Evolutionary conservation across 2,329 filamentous ascomycete genomes (phyloP).

Genomic region (Colletotrichum agaves): DNA sequence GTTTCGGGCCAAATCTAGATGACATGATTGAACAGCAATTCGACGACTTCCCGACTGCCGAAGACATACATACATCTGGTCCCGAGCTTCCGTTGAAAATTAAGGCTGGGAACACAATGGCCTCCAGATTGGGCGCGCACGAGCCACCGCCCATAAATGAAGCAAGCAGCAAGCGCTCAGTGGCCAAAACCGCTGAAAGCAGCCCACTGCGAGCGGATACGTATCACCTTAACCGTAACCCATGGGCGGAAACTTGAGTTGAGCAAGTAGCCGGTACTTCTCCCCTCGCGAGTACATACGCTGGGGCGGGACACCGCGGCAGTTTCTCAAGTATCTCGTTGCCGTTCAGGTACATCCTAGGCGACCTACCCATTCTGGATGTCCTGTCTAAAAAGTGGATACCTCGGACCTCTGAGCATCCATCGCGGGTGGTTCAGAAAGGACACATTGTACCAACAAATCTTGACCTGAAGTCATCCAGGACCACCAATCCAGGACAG

Average conservation of each 20-base stretch:
- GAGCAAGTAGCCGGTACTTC: slow-evolving; percentile 20
- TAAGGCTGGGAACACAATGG: neutral
- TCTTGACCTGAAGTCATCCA: slow-evolving; percentile 30
- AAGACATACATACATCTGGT: neutral
- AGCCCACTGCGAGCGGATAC: slow-evolving; percentile 32
- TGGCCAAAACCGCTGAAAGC: slow-evolving; percentile 24
- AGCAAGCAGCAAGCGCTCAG: slow-evolving; percentile 27
- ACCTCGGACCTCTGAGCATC: slow-evolving; percentile 34
- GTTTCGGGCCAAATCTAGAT: neutral
- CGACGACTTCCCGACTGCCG: too few species aligned
- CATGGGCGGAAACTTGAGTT: neutral
- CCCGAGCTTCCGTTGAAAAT: slow-evolving; percentile 3
- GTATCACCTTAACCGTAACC: slow-evolving; percentile 28
- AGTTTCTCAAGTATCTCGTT: slow-evolving; percentile 2
- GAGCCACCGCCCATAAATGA: slow-evolving; percentile 20
- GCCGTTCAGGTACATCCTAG: slow-evolving; percentile 18
- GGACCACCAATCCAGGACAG: slow-evolving; percentile 31
- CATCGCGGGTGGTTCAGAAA: slow-evolving; percentile 36
- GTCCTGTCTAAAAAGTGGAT: slow-evolving; percentile 35
- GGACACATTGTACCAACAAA: slow-evolving; percentile 38
- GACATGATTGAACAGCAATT: neutral
- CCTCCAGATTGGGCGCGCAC: slow-evolving; percentile 28
- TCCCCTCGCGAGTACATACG: slow-evolving; percentile 12
- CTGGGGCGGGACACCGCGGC: neutral
- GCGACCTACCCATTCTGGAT: slow-evolving; percentile 35